These are phyloP conservation scores for Colletotrichum simmondsii DNA, from an alignment of 2,329 filamentous ascomycete species.

Conservation along the genomic window DNA sequence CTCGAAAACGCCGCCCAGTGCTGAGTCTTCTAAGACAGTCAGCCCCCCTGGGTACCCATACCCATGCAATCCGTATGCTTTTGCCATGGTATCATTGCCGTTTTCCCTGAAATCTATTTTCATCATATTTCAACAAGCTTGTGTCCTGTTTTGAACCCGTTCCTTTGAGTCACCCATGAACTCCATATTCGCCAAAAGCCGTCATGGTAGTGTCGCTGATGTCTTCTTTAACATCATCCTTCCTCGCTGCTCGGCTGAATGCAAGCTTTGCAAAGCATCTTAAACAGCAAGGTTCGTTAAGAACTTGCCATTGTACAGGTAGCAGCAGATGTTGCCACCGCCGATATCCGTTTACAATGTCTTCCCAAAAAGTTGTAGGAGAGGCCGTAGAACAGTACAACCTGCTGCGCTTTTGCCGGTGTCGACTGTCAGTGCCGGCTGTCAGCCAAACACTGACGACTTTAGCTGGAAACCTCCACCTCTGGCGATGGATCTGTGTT, in stretches of 20 bases:
- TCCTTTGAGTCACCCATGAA: constrained; percentile 3
- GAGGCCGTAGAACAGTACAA: too few relatives aligned
- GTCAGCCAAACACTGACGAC: not conserved
- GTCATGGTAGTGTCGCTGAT: not conserved
- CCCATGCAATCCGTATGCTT: constrained; percentile 33
- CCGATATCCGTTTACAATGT: not conserved
- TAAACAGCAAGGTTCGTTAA: not conserved
- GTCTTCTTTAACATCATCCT: not conserved
- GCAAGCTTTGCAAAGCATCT: not conserved
- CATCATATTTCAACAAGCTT: constrained; percentile 3
- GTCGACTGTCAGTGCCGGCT: not conserved
- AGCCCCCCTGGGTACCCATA: not conserved
- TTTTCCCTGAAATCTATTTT: constrained; percentile 9
- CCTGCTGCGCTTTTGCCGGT: not conserved
- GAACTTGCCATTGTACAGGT: not conserved
- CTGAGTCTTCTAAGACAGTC: not conserved
- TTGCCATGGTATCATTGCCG: constrained; percentile 26
- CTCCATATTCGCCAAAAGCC: not conserved
- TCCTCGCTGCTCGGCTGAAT: not conserved
- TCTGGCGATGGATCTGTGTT: not conserved
- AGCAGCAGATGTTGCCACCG: not conserved
- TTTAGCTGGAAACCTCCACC: not conserved
- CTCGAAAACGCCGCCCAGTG: constrained; percentile 11
- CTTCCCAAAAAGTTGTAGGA: not conserved
- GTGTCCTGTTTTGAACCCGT: not conserved